Conservation (phyloP, 1,139 yeast species). For the Kurtzmaniella quercitrusa region DNA sequence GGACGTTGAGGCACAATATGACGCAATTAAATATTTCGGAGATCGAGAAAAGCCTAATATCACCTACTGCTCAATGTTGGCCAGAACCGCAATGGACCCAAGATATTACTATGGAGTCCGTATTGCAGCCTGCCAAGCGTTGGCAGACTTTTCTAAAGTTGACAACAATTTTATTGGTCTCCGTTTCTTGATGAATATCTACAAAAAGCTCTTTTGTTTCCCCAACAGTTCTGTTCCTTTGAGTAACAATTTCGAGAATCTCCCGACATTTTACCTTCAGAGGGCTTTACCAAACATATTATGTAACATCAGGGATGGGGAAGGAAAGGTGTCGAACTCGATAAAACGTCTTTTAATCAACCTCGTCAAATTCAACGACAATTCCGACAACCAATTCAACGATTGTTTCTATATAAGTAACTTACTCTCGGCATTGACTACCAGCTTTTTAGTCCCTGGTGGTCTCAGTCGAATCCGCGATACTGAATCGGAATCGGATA, state of each 20-base stretch:
- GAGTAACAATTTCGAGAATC: conserved; percentile 75
- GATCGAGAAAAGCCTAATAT: conserved; percentile 52
- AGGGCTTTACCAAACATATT: conserved; percentile 64
- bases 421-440: conserved; percentile 54
- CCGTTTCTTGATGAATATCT: conserved; percentile 66
- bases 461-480: neutral
- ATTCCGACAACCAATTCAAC: conserved; percentile 69
- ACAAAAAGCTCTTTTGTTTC: conserved; percentile 69
- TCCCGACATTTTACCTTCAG: conserved; percentile 63
- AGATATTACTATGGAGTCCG: conserved; percentile 89
- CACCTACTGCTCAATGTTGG: conserved; percentile 71
- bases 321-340: conserved; percentile 64
- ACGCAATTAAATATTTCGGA: conserved; percentile 73
- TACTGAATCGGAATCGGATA: conserved; percentile 1
- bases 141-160: conserved; percentile 62
- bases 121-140: conserved; percentile 78
- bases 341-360: conserved; percentile 64
- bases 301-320: conserved; percentile 54
- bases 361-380: conserved; percentile 79
- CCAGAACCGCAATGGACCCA: conserved; percentile 77
- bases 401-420: conserved; percentile 67
- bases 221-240: conserved; percentile 61
- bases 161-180: conserved; percentile 68
- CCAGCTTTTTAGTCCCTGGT: conserved; percentile 24
- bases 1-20: conserved; percentile 93